Percentiles rank a stretch among this genome's conserved stretches.
phyloP scores from a whole-genome alignment of 148 eudicot species.

The Agrostemma githago region DNA sequence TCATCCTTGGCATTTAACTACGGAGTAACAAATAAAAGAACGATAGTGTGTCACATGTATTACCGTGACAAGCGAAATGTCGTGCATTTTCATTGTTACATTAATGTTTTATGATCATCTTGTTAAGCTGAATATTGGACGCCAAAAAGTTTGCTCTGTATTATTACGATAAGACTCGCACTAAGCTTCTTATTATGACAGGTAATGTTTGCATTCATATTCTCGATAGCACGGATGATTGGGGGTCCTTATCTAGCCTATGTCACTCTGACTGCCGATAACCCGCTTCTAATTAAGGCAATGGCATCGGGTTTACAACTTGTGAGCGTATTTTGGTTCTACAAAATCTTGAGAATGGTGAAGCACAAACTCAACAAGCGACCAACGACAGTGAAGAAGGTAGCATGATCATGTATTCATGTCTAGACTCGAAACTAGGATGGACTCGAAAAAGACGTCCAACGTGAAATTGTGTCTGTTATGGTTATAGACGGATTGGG shows the following conservation, averaged over 20 bases:
- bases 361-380: constrained; percentile 52
- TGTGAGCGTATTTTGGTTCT: constrained; percentile 92
- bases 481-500: not conserved
- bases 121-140: too few species aligned
- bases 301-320: constrained; percentile 86
- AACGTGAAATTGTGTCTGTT: not conserved
- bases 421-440: not conserved
- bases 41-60: too few species aligned
- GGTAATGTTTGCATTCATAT: constrained; percentile 68
- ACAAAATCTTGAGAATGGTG: constrained; percentile 77
- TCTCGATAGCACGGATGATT: constrained; percentile 76
- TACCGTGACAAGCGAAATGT: too few species aligned
- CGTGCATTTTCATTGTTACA: too few species aligned
- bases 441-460: too few species aligned
- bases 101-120: too few species aligned
- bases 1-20: too few species aligned
- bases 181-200: constrained; percentile 12
- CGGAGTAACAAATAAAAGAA: too few species aligned
- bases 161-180: too few species aligned
- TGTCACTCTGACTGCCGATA: constrained; percentile 57
- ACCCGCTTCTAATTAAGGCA: constrained; percentile 80
- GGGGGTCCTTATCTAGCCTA: constrained; percentile 69
- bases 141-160: too few species aligned
- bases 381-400: constrained; percentile 26
- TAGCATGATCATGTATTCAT: constrained; percentile 8